Evolutionary conservation across 2,329 filamentous ascomycete species (phyloP).

Genomic region (Phialophora tarda): DNA sequence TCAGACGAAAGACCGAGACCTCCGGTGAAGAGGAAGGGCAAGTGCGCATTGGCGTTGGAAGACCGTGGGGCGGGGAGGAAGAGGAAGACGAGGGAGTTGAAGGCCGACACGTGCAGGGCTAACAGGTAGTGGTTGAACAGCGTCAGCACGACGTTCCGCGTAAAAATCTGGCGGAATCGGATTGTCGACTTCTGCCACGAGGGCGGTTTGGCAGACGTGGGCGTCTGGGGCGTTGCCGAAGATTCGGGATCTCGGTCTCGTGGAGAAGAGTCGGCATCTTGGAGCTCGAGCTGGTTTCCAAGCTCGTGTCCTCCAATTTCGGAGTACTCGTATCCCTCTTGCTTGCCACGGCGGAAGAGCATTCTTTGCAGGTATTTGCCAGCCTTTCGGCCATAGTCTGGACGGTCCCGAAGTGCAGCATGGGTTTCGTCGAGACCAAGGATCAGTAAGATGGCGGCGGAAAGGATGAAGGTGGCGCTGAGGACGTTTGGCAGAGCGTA

Average conservation of each 20-base stretch:
- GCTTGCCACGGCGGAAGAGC: constrained; percentile 38
- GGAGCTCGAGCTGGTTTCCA: constrained; percentile 36
- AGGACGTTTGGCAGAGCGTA: constrained; percentile 73
- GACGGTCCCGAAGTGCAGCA: constrained; percentile 47
- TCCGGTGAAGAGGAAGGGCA: constrained; percentile 64
- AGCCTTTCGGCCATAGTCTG: constrained; percentile 50
- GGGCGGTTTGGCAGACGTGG: constrained; percentile 26
- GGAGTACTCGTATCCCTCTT: constrained; percentile 33
- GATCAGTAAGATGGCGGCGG: constrained; percentile 61
- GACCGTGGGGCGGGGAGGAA: constrained; percentile 75
- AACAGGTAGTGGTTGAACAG: constrained; percentile 70
- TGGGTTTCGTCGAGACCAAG: constrained; percentile 69
- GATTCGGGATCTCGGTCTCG: constrained; percentile 24
- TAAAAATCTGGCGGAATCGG: constrained; percentile 59
- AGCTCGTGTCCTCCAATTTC: constrained; percentile 44
- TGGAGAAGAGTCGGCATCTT: constrained; percentile 31
- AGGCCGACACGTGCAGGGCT: constrained; percentile 75
- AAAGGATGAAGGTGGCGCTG: constrained; percentile 65
- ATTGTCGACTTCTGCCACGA: constrained; percentile 8
- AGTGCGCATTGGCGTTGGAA: constrained; percentile 35
- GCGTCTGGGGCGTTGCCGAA: constrained; percentile 41
- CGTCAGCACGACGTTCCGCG: constrained; percentile 60
- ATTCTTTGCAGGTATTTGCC: constrained; percentile 45
- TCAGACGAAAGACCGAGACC: constrained; percentile 75
- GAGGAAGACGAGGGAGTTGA: constrained; percentile 76